These are phyloP conservation scores for Eimeria zaria DNA, from an alignment of 169 alveolate species.

Conservation along the genomic window DNA sequence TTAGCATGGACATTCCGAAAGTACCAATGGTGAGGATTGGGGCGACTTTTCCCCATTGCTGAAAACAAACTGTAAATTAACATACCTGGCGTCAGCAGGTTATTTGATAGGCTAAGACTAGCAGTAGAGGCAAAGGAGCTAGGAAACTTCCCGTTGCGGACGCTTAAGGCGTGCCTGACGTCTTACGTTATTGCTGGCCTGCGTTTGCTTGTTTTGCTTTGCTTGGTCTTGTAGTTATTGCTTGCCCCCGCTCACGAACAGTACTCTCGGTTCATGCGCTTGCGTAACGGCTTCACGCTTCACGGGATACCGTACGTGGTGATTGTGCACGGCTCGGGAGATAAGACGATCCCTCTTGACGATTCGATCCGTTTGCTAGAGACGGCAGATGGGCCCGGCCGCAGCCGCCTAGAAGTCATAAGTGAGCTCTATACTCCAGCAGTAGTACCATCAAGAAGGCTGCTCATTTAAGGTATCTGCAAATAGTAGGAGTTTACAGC, in stretches of 20 bases:
- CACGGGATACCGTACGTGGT: slow-evolving; percentile 84
- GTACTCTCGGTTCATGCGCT: slow-evolving; percentile 81
- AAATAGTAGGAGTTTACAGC: background rate
- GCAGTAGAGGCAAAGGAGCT: background rate
- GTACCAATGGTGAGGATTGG: slow-evolving; percentile 78
- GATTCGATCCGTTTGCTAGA: slow-evolving; percentile 85
- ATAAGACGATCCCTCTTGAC: slow-evolving; percentile 84
- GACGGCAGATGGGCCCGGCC: slow-evolving; percentile 84
- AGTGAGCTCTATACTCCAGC: slow-evolving; percentile 7
- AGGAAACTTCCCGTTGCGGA: background rate
- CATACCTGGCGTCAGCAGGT: background rate
- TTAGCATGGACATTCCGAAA: slow-evolving; percentile 85
- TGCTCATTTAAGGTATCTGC: too few species aligned
- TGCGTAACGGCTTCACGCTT: slow-evolving; percentile 71
- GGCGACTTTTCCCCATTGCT: background rate
- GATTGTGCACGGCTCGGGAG: slow-evolving; percentile 85
- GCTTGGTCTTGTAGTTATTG: slow-evolving; percentile 57
- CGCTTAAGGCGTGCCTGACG: background rate
- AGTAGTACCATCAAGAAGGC: too few species aligned
- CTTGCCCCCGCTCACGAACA: slow-evolving; percentile 85
- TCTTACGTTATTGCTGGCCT: background rate
- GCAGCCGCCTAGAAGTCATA: slow-evolving; percentile 86
- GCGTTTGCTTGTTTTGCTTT: background rate
- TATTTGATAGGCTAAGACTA: background rate
- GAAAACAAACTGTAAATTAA: background rate